Percentiles rank a stretch among this genome's conserved stretches.
Conservation (phyloP, 2,329 filamentous ascomycete genomes). For the Monosporascus sp. region DNA sequence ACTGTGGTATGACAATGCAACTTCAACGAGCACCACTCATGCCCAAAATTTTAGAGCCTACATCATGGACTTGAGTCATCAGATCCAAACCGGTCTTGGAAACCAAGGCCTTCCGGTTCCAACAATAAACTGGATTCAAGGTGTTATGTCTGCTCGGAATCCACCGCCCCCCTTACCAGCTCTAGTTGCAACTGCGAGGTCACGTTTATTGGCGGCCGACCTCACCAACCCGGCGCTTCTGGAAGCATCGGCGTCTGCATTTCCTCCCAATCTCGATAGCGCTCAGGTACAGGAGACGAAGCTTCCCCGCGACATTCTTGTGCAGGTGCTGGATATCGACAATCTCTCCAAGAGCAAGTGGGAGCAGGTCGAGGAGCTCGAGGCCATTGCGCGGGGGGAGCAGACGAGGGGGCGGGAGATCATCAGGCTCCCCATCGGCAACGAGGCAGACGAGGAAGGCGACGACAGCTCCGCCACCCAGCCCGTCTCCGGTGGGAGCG, state of each 20-base stretch:
- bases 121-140: slow-evolving; percentile 55
- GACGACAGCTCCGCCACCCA: slow-evolving; percentile 21
- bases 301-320: slow-evolving; percentile 58
- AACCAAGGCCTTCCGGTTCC: slow-evolving; percentile 49
- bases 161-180: slow-evolving; percentile 60
- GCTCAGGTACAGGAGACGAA: slow-evolving; percentile 47
- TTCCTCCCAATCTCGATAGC: slow-evolving; percentile 53
- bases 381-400: slow-evolving; percentile 68
- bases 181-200: slow-evolving; percentile 71
- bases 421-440: slow-evolving; percentile 54
- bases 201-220: slow-evolving; percentile 74
- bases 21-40: no score
- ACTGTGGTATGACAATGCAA: no score
- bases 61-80: slow-evolving; percentile 32
- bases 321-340: slow-evolving; percentile 82
- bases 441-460: slow-evolving; percentile 43
- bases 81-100: slow-evolving; percentile 47
- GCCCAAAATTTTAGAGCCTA: not conserved
- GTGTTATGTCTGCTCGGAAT: slow-evolving; percentile 52
- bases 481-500: not conserved
- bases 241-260: slow-evolving; percentile 32
- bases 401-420: slow-evolving; percentile 73
- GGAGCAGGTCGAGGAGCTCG: slow-evolving; percentile 81
- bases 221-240: slow-evolving; percentile 57
- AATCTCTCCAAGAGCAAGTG: slow-evolving; percentile 75